Evolutionary conservation across 257 asterid species (phyloP).

Genomic region (Solanum pennellii): DNA sequence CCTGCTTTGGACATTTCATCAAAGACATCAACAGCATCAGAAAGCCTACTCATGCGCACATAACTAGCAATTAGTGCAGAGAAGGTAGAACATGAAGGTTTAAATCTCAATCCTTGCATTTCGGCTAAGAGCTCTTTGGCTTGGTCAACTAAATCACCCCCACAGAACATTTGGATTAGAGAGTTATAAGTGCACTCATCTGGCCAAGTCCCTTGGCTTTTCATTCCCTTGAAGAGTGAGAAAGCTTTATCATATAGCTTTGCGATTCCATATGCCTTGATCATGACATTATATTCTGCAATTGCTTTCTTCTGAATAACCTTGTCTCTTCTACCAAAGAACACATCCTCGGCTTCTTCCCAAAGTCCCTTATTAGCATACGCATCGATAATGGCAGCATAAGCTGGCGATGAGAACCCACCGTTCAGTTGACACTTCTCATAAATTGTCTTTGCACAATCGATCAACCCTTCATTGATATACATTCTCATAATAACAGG

Average conservation of each 20-base stretch:
- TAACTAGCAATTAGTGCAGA: conserved; percentile 57
- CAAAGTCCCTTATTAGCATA: conserved; percentile 80
- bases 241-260: conserved; percentile 55
- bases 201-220: conserved; percentile 89
- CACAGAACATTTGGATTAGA: conserved; percentile 72
- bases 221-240: conserved; percentile 70
- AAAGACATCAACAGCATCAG: conserved; percentile 48
- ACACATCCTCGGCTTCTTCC: conserved; percentile 75
- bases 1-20: conserved; percentile 52
- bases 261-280: conserved; percentile 84
- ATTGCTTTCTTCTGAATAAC: conserved; percentile 41
- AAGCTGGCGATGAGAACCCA: conserved; percentile 48
- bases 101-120: conserved; percentile 57
- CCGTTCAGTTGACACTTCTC: conserved; percentile 31
- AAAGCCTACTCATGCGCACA: conserved; percentile 34
- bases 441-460: conserved; percentile 36
- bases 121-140: conserved; percentile 51
- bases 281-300: conserved; percentile 82
- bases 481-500: conserved; percentile 69
- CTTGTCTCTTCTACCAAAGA: conserved; percentile 30
- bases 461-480: conserved; percentile 44
- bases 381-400: conserved; percentile 72
- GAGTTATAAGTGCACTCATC: conserved; percentile 85
- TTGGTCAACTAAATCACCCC: conserved; percentile 49
- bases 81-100: conserved; percentile 58